Conservation (phyloP, 2,329 filamentous ascomycete species). For the Aspergillus fijiensis region DNA sequence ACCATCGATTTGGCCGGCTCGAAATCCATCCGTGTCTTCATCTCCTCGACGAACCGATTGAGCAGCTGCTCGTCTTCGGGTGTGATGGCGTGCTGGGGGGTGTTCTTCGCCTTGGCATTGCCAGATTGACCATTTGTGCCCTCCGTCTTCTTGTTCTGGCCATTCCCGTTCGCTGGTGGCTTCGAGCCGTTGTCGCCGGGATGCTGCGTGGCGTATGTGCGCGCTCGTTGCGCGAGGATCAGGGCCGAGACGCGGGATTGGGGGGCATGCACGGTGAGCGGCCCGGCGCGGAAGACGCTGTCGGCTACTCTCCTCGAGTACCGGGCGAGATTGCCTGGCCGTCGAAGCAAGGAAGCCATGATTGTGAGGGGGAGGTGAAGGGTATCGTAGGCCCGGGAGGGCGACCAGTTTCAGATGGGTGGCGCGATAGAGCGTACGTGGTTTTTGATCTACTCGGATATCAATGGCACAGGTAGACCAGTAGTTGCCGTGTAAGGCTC, state of each 20-base stretch:
- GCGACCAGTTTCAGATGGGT: slow-evolving; percentile 14
- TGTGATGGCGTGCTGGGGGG: slow-evolving; percentile 49
- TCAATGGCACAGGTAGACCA: slow-evolving; percentile 22
- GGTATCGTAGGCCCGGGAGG: slow-evolving; percentile 19
- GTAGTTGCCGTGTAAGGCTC: slow-evolving; percentile 31
- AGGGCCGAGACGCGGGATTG: slow-evolving; percentile 41
- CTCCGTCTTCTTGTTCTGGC: slow-evolving; percentile 16
- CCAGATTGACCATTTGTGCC: slow-evolving; percentile 36
- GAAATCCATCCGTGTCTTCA: slow-evolving; percentile 59
- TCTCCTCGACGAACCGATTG: slow-evolving; percentile 54
- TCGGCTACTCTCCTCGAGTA: slow-evolving; percentile 59
- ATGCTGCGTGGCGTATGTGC: slow-evolving; percentile 47
- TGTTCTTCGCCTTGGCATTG: slow-evolving; percentile 40
- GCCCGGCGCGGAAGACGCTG: slow-evolving; percentile 52
- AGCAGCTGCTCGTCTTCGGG: slow-evolving; percentile 59
- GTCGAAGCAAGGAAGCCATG: slow-evolving; percentile 68
- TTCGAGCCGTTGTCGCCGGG: slow-evolving; percentile 47
- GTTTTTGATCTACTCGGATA: slow-evolving; percentile 12
- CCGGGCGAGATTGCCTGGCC: slow-evolving; percentile 65
- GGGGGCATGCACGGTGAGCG: slow-evolving; percentile 41
- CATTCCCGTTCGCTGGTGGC: slow-evolving; percentile 38
- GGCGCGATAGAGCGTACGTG: slow-evolving; percentile 21
- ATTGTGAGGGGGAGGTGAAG: slow-evolving; percentile 41
- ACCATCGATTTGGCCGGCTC: neutral
- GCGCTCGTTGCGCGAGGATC: slow-evolving; percentile 32